phyloP scores from a whole-genome alignment of 495 filamentous ascomycete genomes.

The Cercophora newfieldiana region DNA sequence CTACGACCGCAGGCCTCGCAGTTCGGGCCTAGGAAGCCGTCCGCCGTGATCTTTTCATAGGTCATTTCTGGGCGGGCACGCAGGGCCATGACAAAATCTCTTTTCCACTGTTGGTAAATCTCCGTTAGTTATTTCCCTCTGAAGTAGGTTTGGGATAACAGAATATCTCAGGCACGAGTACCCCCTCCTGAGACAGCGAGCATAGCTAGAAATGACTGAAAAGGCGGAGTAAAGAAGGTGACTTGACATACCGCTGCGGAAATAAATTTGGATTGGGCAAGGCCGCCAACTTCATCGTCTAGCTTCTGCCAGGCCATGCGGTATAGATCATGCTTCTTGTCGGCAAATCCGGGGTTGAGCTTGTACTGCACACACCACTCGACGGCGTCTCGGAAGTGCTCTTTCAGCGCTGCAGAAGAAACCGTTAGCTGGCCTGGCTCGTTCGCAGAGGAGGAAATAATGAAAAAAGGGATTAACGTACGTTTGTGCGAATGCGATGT shows the following conservation, averaged over 20 bases:
- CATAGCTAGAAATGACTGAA: no score
- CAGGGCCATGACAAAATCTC: constrained; percentile 63
- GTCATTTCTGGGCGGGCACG: constrained; percentile 57
- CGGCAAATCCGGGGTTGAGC: constrained; percentile 69
- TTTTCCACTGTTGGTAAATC: no score
- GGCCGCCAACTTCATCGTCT: constrained; percentile 66
- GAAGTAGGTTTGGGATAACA: no score
- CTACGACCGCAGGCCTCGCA: constrained; percentile 80
- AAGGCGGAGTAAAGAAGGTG: no score
- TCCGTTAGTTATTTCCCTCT: no score
- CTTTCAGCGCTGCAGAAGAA: constrained; percentile 50
- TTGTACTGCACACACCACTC: constrained; percentile 78
- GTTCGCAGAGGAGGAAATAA: background rate
- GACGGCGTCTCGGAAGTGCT: constrained; percentile 75
- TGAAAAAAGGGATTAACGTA: no score
- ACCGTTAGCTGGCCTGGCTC: background rate
- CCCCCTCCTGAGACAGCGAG: no score
- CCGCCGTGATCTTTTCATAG: constrained; percentile 29
- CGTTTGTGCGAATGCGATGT: constrained; percentile 62
- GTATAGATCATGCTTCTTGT: constrained; percentile 62
- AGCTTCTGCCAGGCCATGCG: constrained; percentile 71
- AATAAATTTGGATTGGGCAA: constrained; percentile 68
- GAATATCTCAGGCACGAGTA: no score
- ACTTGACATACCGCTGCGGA: no score
- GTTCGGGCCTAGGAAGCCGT: constrained; percentile 36